Percentiles rank a stretch among this genome's conserved stretches.
phyloP scores from a whole-genome alignment of 139 green algal genomes.

The Chlorella vulgaris region DNA sequence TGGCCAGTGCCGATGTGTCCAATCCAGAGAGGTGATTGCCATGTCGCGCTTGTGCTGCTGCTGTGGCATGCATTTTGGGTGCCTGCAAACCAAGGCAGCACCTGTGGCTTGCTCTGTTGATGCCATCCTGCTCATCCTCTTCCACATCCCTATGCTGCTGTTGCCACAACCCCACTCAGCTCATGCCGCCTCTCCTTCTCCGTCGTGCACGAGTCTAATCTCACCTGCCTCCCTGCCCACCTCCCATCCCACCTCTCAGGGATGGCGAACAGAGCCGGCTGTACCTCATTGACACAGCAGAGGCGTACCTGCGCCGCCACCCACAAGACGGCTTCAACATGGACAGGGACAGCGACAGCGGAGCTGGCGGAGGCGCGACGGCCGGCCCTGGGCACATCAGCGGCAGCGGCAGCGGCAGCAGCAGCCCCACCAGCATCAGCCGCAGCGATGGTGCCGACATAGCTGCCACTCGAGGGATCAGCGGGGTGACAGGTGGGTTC shows the following conservation, averaged over 20 bases:
- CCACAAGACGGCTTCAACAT: constrained; percentile 36
- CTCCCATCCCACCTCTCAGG: neutral
- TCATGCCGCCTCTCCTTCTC: no score
- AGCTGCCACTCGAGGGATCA: neutral
- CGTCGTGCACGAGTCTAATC: no score
- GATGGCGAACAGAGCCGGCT: constrained; percentile 24
- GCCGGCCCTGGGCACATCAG: neutral
- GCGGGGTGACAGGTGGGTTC: constrained; percentile 2
- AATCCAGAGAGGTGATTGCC: neutral
- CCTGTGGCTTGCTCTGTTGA: no score
- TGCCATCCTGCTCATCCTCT: no score
- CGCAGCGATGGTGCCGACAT: neutral
- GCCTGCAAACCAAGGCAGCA: no score
- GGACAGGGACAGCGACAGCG: neutral
- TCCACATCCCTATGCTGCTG: no score
- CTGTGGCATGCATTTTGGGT: no score
- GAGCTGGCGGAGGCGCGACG: neutral
- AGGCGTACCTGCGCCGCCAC: constrained; percentile 38
- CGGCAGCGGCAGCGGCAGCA: neutral
- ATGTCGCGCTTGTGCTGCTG: neutral
- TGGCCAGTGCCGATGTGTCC: constrained; percentile 67
- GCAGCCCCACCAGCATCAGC: neutral
- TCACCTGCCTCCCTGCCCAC: no score
- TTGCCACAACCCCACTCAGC: no score
- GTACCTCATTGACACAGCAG: constrained; percentile 40